These are phyloP conservation scores for Tylopilus rubrobrunneus DNA, from an alignment of 768 basidiomycete species.

Conservation along the genomic window DNA sequence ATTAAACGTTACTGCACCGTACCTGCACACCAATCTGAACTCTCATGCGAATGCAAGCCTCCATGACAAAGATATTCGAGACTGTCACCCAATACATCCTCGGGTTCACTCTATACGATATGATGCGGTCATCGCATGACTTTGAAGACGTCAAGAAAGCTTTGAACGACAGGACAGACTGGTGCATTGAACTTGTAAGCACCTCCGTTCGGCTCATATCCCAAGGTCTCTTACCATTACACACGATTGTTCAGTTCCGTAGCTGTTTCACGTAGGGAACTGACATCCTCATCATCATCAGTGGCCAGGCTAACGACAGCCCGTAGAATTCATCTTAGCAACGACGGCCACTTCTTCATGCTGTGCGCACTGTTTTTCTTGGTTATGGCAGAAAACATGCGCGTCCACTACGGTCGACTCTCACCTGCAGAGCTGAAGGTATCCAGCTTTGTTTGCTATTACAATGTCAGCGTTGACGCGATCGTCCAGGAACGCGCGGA, in stretches of 20 bases:
- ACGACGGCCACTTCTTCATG: slow-evolving; percentile 6
- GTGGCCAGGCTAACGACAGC: slow-evolving; percentile 1
- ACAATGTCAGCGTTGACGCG: background rate
- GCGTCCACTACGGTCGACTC: slow-evolving; percentile 19
- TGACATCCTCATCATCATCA: background rate
- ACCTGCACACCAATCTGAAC: background rate
- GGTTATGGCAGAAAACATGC: slow-evolving; percentile 18
- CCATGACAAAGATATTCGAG: background rate
- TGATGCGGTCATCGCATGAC: slow-evolving; percentile 14
- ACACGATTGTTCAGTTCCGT: slow-evolving; percentile 6
- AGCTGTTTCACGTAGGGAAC: slow-evolving; percentile 14
- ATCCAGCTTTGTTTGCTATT: background rate
- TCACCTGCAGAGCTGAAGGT: slow-evolving; percentile 24
- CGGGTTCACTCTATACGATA: slow-evolving; percentile 14
- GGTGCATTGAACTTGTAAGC: slow-evolving; percentile 24
- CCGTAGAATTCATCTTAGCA: slow-evolving; percentile 18
- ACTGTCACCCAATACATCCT: background rate
- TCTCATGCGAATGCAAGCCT: slow-evolving; percentile 5
- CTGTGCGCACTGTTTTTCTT: slow-evolving; percentile 13
- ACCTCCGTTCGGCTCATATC: too few relatives aligned
- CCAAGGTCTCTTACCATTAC: background rate
- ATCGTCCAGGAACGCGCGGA: slow-evolving; percentile 9
- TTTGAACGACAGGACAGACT: slow-evolving; percentile 14
- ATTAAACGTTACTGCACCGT: background rate
- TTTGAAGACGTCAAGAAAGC: slow-evolving; percentile 19